Percentiles rank a stretch among this genome's conserved stretches.
phyloP scores from a whole-genome alignment of 1,284 basidiomycete species.

The Boletus mariae region DNA sequence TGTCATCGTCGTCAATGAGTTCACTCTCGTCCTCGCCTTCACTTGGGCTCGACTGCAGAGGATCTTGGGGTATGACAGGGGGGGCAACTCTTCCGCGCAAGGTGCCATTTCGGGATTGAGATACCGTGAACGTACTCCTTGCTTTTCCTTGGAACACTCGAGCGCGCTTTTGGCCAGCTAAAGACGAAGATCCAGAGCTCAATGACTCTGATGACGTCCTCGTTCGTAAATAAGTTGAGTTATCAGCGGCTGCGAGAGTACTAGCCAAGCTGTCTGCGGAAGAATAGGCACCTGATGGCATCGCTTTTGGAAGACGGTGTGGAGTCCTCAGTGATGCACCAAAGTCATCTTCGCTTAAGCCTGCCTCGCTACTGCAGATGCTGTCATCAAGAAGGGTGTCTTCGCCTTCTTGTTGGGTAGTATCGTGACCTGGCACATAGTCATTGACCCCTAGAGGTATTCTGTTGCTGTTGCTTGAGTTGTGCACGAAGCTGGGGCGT shows the following conservation, averaged over 20 bases:
- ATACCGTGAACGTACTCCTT: neutral
- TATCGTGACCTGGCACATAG: conserved; percentile 17
- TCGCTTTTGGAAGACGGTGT: conserved; percentile 26
- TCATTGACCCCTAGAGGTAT: conserved; percentile 6
- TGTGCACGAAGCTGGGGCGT: conserved; percentile 54
- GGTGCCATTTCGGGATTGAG: conserved; percentile 25
- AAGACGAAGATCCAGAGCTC: conserved; percentile 36
- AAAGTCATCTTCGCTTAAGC: conserved; percentile 49
- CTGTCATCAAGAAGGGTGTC: conserved; percentile 22
- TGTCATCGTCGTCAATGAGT: conserved; percentile 5
- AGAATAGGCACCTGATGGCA: conserved; percentile 35
- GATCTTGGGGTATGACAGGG: conserved; percentile 7
- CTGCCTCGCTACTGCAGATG: conserved; percentile 27
- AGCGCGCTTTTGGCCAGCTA: conserved; percentile 36
- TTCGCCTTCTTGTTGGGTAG: conserved; percentile 18
- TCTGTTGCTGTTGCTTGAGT: conserved; percentile 51
- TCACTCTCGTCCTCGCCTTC: conserved; percentile 22
- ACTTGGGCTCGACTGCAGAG: conserved; percentile 22
- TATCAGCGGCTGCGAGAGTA: conserved; percentile 43
- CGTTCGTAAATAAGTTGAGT: conserved; percentile 44
- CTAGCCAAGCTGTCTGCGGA: conserved; percentile 40
- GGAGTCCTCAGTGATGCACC: conserved; percentile 66
- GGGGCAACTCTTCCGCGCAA: conserved; percentile 23
- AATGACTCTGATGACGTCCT: conserved; percentile 43
- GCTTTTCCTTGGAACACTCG: conserved; percentile 10